These are phyloP conservation scores for Ceratobasidium sp. DNA, from an alignment of 1,284 basidiomycete genomes.

Conservation along the genomic window DNA sequence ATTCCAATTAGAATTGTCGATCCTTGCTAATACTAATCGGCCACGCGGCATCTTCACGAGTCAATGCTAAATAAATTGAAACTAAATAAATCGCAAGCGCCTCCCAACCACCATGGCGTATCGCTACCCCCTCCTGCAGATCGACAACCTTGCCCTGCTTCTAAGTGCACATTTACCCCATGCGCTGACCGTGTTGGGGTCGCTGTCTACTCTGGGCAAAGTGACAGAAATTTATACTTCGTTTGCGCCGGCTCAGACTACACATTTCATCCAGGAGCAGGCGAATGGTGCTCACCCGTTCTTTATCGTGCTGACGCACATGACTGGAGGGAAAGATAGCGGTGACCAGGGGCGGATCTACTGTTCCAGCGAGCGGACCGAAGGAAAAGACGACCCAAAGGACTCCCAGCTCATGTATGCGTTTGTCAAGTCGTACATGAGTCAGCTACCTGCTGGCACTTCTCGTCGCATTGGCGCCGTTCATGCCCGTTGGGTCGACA, in stretches of 20 bases:
- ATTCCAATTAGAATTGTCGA: constrained; percentile 5
- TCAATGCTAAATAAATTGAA: constrained; percentile 13
- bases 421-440: constrained; percentile 6
- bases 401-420: constrained; percentile 5
- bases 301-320: background rate
- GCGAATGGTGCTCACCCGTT: background rate
- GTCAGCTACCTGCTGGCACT: background rate
- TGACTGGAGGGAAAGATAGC: background rate
- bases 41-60: constrained; percentile 12
- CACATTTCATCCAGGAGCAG: background rate
- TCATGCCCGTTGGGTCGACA: background rate
- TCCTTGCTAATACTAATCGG: background rate
- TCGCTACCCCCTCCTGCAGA: background rate
- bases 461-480: background rate
- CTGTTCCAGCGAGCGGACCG: background rate
- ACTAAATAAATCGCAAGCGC: background rate
- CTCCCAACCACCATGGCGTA: constrained; percentile 1
- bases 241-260: background rate
- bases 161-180: constrained; percentile 12
- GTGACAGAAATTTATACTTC: constrained; percentile 5
- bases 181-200: background rate
- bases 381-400: background rate
- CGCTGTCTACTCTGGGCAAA: background rate
- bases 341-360: constrained; percentile 13
- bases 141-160: background rate